phyloP scores from a whole-genome alignment of 192 early-diverging fungal species.

The Entomortierella chlamydospora region DNA sequence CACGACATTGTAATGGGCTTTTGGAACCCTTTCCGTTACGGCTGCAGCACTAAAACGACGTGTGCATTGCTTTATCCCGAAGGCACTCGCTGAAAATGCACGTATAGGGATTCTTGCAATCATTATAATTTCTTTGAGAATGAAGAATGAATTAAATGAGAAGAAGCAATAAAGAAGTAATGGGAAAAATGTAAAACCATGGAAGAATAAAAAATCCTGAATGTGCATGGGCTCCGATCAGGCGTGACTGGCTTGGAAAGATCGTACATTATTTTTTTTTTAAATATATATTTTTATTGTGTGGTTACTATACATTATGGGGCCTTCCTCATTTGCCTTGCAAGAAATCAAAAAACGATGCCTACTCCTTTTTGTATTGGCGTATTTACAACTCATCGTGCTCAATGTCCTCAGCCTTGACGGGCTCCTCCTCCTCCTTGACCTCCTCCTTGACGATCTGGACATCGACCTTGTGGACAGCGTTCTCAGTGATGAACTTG shows the following conservation, averaged over 20 bases:
- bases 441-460: conserved; percentile 24
- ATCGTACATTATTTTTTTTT: not conserved
- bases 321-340: not conserved
- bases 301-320: not conserved
- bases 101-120: conserved; percentile 22
- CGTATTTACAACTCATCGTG: conserved; percentile 55
- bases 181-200: too few species aligned
- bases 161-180: not conserved
- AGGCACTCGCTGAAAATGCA: not conserved
- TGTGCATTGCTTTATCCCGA: not conserved
- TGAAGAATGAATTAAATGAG: not conserved
- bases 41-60: not conserved
- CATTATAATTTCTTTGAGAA: conserved; percentile 8
- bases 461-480: conserved; percentile 62
- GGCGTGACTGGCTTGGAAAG: not conserved
- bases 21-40: conserved; percentile 11
- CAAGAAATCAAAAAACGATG: not conserved
- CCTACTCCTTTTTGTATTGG: not conserved
- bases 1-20: conserved; percentile 59
- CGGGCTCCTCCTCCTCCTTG: conserved; percentile 30
- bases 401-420: conserved; percentile 49
- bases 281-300: not conserved
- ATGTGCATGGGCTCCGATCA: too few species aligned
- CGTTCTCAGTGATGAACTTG: conserved; percentile 84
- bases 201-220: too few species aligned